Conservation (phyloP, 768 basidiomycete genomes). For the Lyophyllum decastes region DNA sequence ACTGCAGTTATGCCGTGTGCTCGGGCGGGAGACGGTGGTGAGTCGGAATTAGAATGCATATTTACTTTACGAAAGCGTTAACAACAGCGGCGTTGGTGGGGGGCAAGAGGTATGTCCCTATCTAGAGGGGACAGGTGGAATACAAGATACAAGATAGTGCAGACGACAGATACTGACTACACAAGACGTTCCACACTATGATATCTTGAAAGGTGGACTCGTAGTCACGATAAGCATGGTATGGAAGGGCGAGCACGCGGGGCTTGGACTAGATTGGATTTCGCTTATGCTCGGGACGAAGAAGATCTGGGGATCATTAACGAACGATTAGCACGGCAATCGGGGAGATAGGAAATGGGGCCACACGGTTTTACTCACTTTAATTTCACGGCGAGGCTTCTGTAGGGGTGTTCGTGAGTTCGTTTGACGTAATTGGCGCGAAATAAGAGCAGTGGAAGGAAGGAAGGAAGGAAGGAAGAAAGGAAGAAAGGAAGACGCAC, state of each 20-base stretch:
- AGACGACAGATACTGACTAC: not conserved
- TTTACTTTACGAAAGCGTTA: not conserved
- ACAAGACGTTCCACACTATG: not conserved
- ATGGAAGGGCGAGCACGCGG: not conserved
- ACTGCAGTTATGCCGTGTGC: not conserved
- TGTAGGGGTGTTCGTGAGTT: not conserved
- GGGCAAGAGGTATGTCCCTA: not conserved
- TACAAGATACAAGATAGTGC: not conserved
- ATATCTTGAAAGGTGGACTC: not conserved
- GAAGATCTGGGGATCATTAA: slow-evolving; percentile 5
- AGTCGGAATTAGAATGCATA: not conserved
- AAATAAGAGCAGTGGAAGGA: not conserved
- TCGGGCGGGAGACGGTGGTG: not conserved
- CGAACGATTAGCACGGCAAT: not conserved
- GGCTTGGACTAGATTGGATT: not conserved
- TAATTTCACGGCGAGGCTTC: slow-evolving; percentile 22
- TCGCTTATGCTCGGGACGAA: slow-evolving; percentile 3
- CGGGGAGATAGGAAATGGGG: not conserved
- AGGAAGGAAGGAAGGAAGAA: not conserved
- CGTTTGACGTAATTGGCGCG: slow-evolving; percentile 6
- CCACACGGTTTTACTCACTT: slow-evolving; percentile 8
- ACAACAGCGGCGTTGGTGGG: not conserved
- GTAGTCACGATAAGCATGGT: not conserved
- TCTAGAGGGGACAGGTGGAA: slow-evolving; percentile 3
- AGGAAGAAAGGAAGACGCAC: slow-evolving; percentile 6